Evolutionary conservation across 2,329 filamentous ascomycete species (phyloP).

Genomic region (Aspergillus caelatus): DNA sequence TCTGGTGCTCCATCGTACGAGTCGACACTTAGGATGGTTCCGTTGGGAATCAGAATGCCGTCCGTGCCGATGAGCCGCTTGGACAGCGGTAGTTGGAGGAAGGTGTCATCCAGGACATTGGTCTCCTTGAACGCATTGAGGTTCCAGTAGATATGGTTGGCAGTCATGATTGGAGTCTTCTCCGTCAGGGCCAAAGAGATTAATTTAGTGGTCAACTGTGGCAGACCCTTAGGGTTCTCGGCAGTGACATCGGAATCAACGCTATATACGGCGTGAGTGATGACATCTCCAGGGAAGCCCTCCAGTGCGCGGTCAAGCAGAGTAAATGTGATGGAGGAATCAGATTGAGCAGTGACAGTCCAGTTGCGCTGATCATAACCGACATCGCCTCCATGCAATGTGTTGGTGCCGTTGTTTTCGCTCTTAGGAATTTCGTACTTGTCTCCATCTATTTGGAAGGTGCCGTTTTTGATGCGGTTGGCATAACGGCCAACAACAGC

Average conservation of each 20-base stretch:
- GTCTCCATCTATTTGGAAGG: constrained; percentile 53
- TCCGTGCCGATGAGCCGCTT: constrained; percentile 50
- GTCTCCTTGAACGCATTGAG: constrained; percentile 51
- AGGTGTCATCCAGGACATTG: constrained; percentile 48
- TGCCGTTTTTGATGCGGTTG: constrained; percentile 60
- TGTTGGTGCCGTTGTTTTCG: constrained; percentile 54
- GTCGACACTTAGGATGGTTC: constrained; percentile 74
- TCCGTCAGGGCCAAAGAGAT: constrained; percentile 49
- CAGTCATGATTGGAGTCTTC: constrained; percentile 54
- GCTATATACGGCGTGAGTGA: constrained; percentile 50
- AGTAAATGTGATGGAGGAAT: constrained; percentile 49
- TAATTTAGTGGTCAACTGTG: constrained; percentile 48
- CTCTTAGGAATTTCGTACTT: constrained; percentile 54
- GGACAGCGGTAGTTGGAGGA: constrained; percentile 49
- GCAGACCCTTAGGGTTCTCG: constrained; percentile 44
- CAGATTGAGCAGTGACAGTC: constrained; percentile 48
- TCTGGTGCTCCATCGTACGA: constrained; percentile 54
- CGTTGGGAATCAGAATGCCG: constrained; percentile 73
- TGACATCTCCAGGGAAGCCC: constrained; percentile 51
- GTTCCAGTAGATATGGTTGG: constrained; percentile 57
- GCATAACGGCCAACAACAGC: constrained; percentile 56
- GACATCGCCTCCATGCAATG: constrained; percentile 54
- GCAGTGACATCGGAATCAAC: constrained; percentile 41
- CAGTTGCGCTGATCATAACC: constrained; percentile 55
- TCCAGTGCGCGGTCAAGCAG: constrained; percentile 48